These are phyloP conservation scores for Eleusine indica DNA, from an alignment of 176 grass and related monocot genomes.

Conservation along the genomic window DNA sequence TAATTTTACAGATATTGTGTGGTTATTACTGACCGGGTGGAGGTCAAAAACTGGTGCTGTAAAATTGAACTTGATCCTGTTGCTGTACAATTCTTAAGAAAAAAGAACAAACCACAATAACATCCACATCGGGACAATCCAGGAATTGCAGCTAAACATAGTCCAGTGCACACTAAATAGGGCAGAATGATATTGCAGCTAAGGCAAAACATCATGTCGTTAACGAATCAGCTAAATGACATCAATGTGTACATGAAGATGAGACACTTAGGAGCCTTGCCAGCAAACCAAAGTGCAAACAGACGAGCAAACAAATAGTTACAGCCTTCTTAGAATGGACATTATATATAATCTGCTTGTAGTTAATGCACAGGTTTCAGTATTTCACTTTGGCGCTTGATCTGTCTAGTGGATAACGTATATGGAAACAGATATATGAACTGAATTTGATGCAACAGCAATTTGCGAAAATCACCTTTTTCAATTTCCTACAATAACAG, in stretches of 20 bases:
- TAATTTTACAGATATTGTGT: too few species aligned
- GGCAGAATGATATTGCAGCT: background rate
- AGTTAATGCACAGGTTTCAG: background rate
- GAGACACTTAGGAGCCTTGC: background rate
- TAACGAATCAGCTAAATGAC: background rate
- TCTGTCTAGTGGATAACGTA: background rate
- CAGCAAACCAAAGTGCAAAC: background rate
- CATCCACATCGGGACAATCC: background rate
- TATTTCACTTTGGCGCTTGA: background rate
- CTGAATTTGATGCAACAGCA: too few species aligned
- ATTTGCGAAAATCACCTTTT: background rate
- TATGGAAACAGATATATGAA: too few species aligned
- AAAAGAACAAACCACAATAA: too few species aligned
- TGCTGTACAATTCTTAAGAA: too few species aligned
- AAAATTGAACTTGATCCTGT: too few species aligned
- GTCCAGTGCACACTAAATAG: too few species aligned
- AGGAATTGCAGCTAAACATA: background rate
- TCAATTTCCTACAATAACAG: background rate
- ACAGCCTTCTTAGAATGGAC: background rate
- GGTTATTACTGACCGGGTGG: too few species aligned
- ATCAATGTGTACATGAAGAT: background rate
- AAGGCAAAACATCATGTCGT: background rate
- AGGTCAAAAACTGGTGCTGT: too few species aligned
- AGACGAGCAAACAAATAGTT: background rate
- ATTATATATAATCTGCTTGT: background rate